Evolutionary conservation across 192 early-diverging fungal species (phyloP).

Genomic region (Podila minutissima): DNA sequence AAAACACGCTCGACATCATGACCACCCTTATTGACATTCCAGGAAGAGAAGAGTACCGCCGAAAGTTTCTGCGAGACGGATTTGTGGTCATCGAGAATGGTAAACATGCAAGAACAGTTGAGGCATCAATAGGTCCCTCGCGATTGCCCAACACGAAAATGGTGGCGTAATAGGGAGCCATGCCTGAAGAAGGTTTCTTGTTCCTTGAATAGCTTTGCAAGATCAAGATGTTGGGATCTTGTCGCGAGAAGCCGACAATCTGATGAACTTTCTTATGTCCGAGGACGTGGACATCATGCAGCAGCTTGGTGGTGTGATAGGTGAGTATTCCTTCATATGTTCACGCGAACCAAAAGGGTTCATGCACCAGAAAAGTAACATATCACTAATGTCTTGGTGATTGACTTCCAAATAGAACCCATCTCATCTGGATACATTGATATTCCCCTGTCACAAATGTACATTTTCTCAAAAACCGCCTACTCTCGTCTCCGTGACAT

Average conservation of each 20-base stretch:
- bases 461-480: slow-evolving; percentile 27
- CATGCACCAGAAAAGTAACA: background rate
- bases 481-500: slow-evolving; percentile 31
- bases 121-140: background rate
- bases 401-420: slow-evolving; percentile 17
- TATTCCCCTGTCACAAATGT: slow-evolving; percentile 38
- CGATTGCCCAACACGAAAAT: background rate
- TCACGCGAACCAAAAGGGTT: background rate
- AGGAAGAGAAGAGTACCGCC: slow-evolving; percentile 1
- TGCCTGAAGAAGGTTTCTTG: background rate
- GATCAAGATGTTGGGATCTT: slow-evolving; percentile 17
- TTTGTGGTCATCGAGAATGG: slow-evolving; percentile 31
- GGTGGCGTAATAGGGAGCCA: background rate
- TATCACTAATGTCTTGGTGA: background rate
- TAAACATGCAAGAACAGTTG: background rate
- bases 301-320: slow-evolving; percentile 37
- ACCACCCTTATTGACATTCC: background rate
- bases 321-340: slow-evolving; percentile 3
- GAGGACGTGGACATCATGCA: slow-evolving; percentile 35
- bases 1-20: background rate
- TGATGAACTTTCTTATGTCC: slow-evolving; percentile 43
- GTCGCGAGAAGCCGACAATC: slow-evolving; percentile 24
- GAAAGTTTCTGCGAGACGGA: slow-evolving; percentile 38
- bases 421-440: slow-evolving; percentile 44
- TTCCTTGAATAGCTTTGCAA: background rate